phyloP scores from a whole-genome alignment of 495 filamentous ascomycete genomes.

The Cairneyella variabilis region DNA sequence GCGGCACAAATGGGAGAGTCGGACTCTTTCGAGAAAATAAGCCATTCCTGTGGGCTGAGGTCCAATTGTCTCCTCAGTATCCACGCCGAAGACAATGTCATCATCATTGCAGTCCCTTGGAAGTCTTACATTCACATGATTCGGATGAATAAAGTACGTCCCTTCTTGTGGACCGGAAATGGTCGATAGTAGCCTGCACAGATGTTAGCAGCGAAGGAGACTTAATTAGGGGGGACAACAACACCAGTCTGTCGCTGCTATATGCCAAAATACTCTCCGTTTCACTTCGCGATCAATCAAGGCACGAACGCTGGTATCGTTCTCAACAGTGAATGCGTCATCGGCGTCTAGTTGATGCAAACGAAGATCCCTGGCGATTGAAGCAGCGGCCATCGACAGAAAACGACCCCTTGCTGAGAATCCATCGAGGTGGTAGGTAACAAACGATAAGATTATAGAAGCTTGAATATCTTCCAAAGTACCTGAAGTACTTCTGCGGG shows the following conservation, averaged over 20 bases:
- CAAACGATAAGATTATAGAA: constrained; percentile 37
- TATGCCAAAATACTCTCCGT: constrained; percentile 44
- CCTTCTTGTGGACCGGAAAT: constrained; percentile 45
- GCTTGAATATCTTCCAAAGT: constrained; percentile 45
- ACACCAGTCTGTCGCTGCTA: constrained; percentile 44
- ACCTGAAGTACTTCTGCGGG: constrained; percentile 33
- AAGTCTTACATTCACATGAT: constrained; percentile 39
- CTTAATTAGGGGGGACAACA: neutral
- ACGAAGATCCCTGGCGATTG: constrained; percentile 36
- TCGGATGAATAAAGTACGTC: constrained; percentile 41
- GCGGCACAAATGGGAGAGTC: constrained; percentile 37
- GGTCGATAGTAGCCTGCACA: constrained; percentile 11
- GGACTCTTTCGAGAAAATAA: constrained; percentile 39
- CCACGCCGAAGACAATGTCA: neutral
- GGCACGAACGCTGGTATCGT: constrained; percentile 16
- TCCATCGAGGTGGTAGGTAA: constrained; percentile 33
- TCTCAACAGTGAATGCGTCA: constrained; percentile 16
- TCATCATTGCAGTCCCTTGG: constrained; percentile 32
- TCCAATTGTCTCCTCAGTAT: constrained; percentile 9
- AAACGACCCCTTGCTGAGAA: constrained; percentile 31
- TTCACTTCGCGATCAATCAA: constrained; percentile 31
- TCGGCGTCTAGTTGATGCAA: constrained; percentile 41
- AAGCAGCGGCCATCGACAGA: constrained; percentile 16
- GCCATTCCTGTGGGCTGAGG: constrained; percentile 39
- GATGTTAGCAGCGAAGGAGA: neutral